Percentiles rank a stretch among this genome's conserved stretches.
Evolutionary conservation across 2,329 filamentous ascomycete genomes (phyloP).

Genomic region (Penicillium fuscoglaucum): DNA sequence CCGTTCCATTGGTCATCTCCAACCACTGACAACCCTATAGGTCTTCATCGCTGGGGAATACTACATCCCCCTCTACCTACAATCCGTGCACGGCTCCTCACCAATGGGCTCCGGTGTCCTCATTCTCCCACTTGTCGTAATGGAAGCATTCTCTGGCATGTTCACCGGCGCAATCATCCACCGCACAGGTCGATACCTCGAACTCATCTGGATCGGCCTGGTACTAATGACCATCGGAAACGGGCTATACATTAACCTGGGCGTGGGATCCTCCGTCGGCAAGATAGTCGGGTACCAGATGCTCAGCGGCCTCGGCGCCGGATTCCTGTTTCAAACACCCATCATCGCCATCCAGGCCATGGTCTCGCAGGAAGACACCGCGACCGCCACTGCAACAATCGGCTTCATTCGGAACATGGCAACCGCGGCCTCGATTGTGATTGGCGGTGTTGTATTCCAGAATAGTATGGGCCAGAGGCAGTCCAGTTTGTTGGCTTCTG

Average conservation of each 20-base stretch:
- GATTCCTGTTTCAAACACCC: slow-evolving; percentile 56
- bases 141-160: slow-evolving; percentile 49
- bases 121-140: slow-evolving; percentile 60
- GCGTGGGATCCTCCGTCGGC: slow-evolving; percentile 37
- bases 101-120: slow-evolving; percentile 61
- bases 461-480: slow-evolving; percentile 53
- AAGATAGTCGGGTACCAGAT: slow-evolving; percentile 52
- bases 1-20: background rate
- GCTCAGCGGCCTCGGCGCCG: slow-evolving; percentile 53
- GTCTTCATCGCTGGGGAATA: slow-evolving; percentile 67
- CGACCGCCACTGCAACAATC: slow-evolving; percentile 54
- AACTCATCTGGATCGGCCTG: slow-evolving; percentile 49
- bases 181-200: slow-evolving; percentile 51
- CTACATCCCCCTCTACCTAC: slow-evolving; percentile 73
- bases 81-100: slow-evolving; percentile 63
- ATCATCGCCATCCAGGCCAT: slow-evolving; percentile 58
- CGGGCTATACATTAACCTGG: slow-evolving; percentile 50
- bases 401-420: slow-evolving; percentile 65
- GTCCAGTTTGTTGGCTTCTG: slow-evolving; percentile 60
- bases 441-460: slow-evolving; percentile 78
- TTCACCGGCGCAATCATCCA: slow-evolving; percentile 52
- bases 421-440: slow-evolving; percentile 66
- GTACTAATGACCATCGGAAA: slow-evolving; percentile 47
- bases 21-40: slow-evolving; percentile 34
- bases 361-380: slow-evolving; percentile 51